Base-by-base conservation (phyloP, 2,329 filamentous ascomycete species). In the Helotiales sp. region DNA sequence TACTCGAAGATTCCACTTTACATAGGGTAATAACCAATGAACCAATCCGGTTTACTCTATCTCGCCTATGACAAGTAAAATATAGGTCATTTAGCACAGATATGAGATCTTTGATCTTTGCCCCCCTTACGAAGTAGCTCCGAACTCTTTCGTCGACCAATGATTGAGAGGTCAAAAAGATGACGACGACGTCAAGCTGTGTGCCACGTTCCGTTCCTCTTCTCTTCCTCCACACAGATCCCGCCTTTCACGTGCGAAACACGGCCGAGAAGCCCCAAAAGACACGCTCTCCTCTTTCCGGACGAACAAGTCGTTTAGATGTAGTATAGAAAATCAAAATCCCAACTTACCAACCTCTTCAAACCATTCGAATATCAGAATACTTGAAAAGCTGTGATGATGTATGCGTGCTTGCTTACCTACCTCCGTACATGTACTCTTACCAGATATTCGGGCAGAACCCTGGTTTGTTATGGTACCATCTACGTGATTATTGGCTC, bases 401-500 rank as follows among this genome's bases (percentile, higher is more conserved):
- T 26, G 47, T 13, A 10, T 26, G 26, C 47, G 26, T 52, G 47
- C 24, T 26, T 26, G 26, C 47, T 52, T 52, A 22, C 47, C 28
- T 45, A 20, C 40, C 7, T 45, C 5, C 30, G 30, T 34, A 45
- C 40, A 45, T 45, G 17, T n/a, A 17, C 17, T 20, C 6, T 20
- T 34, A 34, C 30, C 6, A 17, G 15, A 52, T 6, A 3, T 52
- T 52, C 15, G 22, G 20, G 26, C 15, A 5, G 11, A 37, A 47
- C 6, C 57, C 40, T 13, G 26, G 40, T 54, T 60, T 64, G 63
- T 64, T 64, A 64, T 64, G 55, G 34, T 64, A 32, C 63, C 45
- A 64, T 60, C 43, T 64, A 64, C 54, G 63, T 43, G 54, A 49
- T 52, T 8, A 59, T 64, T 64, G 63, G 63, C 55, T 52, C 40